A percentile compares a stretch with the other conserved stretches of the same genome.
phyloP scores from a whole-genome alignment of 495 filamentous ascomycete genomes.

The Cryomyces minteri region DNA sequence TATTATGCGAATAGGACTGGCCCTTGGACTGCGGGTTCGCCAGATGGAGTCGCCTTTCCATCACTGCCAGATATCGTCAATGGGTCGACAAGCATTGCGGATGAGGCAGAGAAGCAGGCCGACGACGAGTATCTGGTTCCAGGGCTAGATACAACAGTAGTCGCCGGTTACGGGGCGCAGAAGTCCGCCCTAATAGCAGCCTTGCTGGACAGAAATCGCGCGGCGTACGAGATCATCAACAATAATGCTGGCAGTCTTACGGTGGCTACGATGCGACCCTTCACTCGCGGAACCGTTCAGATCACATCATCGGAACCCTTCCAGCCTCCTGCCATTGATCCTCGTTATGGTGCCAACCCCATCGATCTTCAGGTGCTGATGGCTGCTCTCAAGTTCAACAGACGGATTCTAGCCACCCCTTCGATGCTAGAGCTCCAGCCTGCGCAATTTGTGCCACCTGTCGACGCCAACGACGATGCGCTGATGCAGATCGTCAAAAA shows the following conservation, averaged over 20 bases:
- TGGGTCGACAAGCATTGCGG: conserved; percentile 9
- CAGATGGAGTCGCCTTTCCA: conserved; percentile 24
- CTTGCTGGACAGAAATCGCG: conserved; percentile 19
- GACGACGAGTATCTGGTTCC: conserved; percentile 14
- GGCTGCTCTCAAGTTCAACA: conserved; percentile 19
- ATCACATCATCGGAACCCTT: conserved; percentile 9
- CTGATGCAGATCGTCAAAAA: conserved; percentile 1
- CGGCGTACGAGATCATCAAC: conserved; percentile 23
- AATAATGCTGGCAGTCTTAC: conserved; percentile 20
- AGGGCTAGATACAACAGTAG: conserved; percentile 18
- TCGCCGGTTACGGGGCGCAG: conserved; percentile 24
- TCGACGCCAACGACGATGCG: not conserved
- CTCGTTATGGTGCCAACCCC: conserved; percentile 22
- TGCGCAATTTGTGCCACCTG: conserved; percentile 6
- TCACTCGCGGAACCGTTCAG: conserved; percentile 9
- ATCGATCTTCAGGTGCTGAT: conserved; percentile 24
- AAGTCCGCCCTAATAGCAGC: conserved; percentile 12
- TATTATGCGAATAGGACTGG: conserved; percentile 13
- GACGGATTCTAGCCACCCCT: conserved; percentile 17
- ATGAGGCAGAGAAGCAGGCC: conserved; percentile 9
- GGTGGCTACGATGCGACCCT: conserved; percentile 13
- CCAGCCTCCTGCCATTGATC: conserved; percentile 8
- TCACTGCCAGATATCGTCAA: conserved; percentile 16
- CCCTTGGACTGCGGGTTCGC: conserved; percentile 23
- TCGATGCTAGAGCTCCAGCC: conserved; percentile 19